phyloP scores from a whole-genome alignment of 192 early-diverging fungal species.

The Funneliformis geosporum region DNA sequence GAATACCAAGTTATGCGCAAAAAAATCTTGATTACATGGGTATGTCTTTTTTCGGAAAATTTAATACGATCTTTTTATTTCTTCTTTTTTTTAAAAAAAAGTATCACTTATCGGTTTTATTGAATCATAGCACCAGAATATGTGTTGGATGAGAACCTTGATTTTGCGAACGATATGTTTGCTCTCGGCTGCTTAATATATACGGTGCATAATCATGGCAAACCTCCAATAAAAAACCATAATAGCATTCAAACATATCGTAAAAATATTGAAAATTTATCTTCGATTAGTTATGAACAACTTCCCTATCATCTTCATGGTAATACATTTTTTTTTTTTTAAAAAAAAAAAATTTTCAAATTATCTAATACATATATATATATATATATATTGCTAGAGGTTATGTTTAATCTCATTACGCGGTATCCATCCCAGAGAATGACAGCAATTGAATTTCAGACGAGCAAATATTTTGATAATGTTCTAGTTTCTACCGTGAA shows the following conservation, averaged over 20 bases:
- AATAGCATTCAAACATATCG: conserved; percentile 70
- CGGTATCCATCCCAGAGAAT: conserved; percentile 57
- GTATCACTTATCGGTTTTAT: not conserved
- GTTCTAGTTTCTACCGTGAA: conserved; percentile 75
- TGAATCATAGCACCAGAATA: conserved; percentile 63
- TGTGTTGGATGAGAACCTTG: conserved; percentile 57
- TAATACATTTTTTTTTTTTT: too few species aligned
- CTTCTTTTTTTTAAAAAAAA: not conserved
- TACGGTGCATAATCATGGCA: conserved; percentile 68
- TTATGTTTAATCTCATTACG: conserved; percentile 56
- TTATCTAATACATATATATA: not conserved
- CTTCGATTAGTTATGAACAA: conserved; percentile 38
- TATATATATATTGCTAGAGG: conserved; percentile 40
- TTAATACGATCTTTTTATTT: too few species aligned
- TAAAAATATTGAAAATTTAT: conserved; percentile 51
- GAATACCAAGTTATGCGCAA: conserved; percentile 59
- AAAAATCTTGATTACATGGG: conserved; percentile 59
- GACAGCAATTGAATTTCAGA: conserved; percentile 65
- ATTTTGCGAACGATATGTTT: conserved; percentile 71
- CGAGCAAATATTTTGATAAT: conserved; percentile 75
- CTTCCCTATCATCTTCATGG: conserved; percentile 61
- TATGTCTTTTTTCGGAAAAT: too few species aligned
- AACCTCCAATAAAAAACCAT: conserved; percentile 60
- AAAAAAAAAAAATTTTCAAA: not conserved
- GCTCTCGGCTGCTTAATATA: conserved; percentile 77